A percentile compares a stretch with the other conserved stretches of the same genome.
phyloP scores from a whole-genome alignment of 192 early-diverging fungal genomes.

The Coemansia sp. region DNA sequence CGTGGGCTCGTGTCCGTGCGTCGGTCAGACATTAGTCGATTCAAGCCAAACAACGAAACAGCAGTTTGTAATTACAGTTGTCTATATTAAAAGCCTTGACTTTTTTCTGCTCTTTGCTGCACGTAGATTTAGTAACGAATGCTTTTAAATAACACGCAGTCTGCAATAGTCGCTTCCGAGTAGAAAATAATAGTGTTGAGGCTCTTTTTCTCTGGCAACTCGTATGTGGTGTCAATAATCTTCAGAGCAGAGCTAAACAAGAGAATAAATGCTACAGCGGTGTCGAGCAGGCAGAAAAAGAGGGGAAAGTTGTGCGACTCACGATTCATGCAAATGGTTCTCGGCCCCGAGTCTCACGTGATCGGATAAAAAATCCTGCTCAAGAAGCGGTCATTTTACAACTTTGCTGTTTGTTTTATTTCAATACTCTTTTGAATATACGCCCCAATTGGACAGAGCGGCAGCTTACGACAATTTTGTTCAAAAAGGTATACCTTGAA shows the following conservation, averaged over 20 bases:
- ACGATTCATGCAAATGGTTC: not conserved
- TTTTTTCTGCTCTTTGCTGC: not conserved
- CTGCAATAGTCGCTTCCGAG: not conserved
- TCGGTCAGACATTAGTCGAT: slow-evolving; percentile 24
- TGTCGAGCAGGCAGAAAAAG: not conserved
- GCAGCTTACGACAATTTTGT: not conserved
- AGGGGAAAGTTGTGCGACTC: not conserved
- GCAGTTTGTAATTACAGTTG: not conserved
- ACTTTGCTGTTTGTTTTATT: not conserved
- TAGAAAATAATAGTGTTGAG: too few species aligned
- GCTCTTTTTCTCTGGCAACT: too few species aligned
- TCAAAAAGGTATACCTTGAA: slow-evolving; percentile 4
- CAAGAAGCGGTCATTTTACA: not conserved
- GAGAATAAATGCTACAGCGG: not conserved
- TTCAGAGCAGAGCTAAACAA: not conserved
- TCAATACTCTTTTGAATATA: not conserved
- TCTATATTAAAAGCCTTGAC: not conserved
- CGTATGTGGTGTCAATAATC: not conserved
- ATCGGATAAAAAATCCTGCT: not conserved
- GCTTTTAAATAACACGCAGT: not conserved
- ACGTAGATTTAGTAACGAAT: not conserved
- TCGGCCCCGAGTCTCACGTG: not conserved
- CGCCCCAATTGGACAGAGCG: not conserved
- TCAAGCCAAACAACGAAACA: not conserved
- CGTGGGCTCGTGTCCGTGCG: slow-evolving; percentile 20